Evolutionary conservation across 2,329 filamentous ascomycete genomes (phyloP).

Genomic region (Scytalidium sp.): DNA sequence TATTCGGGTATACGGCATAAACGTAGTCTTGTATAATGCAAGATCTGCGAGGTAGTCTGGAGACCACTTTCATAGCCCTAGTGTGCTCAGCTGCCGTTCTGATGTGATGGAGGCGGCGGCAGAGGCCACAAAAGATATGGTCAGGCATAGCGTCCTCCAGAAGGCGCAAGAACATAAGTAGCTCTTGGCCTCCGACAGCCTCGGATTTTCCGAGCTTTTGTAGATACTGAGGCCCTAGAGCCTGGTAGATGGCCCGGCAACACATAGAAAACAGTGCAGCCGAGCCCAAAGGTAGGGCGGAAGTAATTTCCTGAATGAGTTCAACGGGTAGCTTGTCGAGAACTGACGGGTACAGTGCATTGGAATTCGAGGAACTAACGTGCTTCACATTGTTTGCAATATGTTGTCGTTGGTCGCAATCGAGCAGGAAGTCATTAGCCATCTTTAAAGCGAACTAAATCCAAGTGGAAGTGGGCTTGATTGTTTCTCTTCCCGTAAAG

Average conservation of each 20-base stretch:
- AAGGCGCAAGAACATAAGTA: neutral
- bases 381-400: too few species aligned
- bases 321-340: neutral
- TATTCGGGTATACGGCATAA: neutral
- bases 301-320: neutral
- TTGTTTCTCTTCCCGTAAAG: too few species aligned
- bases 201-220: neutral
- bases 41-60: neutral
- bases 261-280: neutral
- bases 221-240: neutral
- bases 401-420: too few species aligned
- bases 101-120: neutral
- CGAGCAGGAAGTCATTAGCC: too few species aligned
- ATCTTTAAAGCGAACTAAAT: too few species aligned
- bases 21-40: neutral
- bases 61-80: neutral
- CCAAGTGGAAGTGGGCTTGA: too few species aligned
- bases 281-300: neutral
- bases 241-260: neutral
- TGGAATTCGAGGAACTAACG: too few species aligned
- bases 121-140: neutral
- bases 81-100: neutral
- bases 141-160: neutral
- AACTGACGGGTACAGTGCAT: neutral
- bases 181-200: neutral